Conservation (phyloP, 805 yeast genomes). For the Ogataea neopini region DNA sequence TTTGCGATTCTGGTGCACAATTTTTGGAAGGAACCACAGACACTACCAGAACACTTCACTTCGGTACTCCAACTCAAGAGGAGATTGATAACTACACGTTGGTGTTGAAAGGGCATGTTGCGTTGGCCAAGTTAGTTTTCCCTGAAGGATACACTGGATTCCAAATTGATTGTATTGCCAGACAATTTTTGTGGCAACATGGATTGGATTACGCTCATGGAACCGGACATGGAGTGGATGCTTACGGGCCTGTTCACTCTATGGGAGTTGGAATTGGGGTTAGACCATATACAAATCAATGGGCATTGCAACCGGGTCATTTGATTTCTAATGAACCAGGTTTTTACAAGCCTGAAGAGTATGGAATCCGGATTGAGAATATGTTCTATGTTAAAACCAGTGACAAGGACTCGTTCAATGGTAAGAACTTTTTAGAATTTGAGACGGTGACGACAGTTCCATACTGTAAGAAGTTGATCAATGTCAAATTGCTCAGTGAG, state of each 20-base stretch:
- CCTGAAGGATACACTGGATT: constrained; percentile 58
- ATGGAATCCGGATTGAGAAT: constrained; percentile 57
- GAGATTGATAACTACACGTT: constrained; percentile 53
- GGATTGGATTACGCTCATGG: constrained; percentile 65
- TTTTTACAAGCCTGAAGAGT: constrained; percentile 57
- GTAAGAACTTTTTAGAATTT: constrained; percentile 48
- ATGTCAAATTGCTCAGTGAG: constrained; percentile 41
- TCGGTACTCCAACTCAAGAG: constrained; percentile 46
- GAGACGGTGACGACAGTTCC: constrained; percentile 62
- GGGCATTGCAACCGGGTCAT: constrained; percentile 51
- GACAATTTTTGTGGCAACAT: constrained; percentile 56
- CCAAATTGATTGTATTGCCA: constrained; percentile 56
- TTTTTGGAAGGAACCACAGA: constrained; percentile 67
- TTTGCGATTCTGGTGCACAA: constrained; percentile 62
- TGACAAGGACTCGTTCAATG: constrained; percentile 37
- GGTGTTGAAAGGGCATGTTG: constrained; percentile 59
- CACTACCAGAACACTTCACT: constrained; percentile 61
- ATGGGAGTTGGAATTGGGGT: constrained; percentile 66
- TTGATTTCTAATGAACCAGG: constrained; percentile 65
- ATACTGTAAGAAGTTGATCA: constrained; percentile 53
- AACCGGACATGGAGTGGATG: constrained; percentile 67
- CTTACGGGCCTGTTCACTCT: constrained; percentile 61
- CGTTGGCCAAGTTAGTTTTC: constrained; percentile 49
- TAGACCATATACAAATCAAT: constrained; percentile 47
- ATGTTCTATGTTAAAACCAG: constrained; percentile 49